Evolutionary conservation across 2,329 filamentous ascomycete species (phyloP).

Genomic region (Pezicula neosporulosa): DNA sequence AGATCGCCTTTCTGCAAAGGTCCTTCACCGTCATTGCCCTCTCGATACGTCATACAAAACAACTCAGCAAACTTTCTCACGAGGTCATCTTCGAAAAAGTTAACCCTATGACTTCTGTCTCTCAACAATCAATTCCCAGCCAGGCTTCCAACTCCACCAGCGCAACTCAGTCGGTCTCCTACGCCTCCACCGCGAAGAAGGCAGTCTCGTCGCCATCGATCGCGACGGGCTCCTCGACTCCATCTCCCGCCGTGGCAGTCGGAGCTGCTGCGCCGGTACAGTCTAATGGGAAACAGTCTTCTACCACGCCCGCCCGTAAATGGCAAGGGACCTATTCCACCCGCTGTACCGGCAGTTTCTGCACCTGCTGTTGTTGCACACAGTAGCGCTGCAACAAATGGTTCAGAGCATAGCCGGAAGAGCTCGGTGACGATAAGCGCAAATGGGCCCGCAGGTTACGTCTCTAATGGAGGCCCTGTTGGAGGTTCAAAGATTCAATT

Average conservation of each 20-base stretch:
- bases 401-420: slow-evolving; percentile 77
- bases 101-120: slow-evolving; percentile 32
- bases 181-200: slow-evolving; percentile 68
- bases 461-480: slow-evolving; percentile 71
- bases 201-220: slow-evolving; percentile 56
- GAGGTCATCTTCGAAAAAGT: slow-evolving; percentile 22
- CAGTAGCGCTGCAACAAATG: slow-evolving; percentile 66
- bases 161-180: slow-evolving; percentile 54
- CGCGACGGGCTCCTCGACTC: slow-evolving; percentile 54
- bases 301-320: slow-evolving; percentile 81
- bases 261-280: slow-evolving; percentile 49
- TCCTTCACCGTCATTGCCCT: slow-evolving; percentile 9
- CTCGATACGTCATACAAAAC: slow-evolving; percentile 28
- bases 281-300: slow-evolving; percentile 61
- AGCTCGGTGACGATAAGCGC: slow-evolving; percentile 89
- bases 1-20: slow-evolving; percentile 23
- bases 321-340: slow-evolving; percentile 71
- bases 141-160: slow-evolving; percentile 54
- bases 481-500: slow-evolving; percentile 72
- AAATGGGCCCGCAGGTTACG: slow-evolving; percentile 71
- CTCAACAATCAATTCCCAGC: slow-evolving; percentile 27
- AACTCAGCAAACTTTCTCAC: slow-evolving; percentile 12
- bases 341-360: slow-evolving; percentile 59
- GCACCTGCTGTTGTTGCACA: slow-evolving; percentile 61
- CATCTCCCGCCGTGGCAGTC: slow-evolving; percentile 51